Base-by-base conservation (phyloP, 108 stramenopile genomes). In the Pseudonitzschia delicatissima region DNA sequence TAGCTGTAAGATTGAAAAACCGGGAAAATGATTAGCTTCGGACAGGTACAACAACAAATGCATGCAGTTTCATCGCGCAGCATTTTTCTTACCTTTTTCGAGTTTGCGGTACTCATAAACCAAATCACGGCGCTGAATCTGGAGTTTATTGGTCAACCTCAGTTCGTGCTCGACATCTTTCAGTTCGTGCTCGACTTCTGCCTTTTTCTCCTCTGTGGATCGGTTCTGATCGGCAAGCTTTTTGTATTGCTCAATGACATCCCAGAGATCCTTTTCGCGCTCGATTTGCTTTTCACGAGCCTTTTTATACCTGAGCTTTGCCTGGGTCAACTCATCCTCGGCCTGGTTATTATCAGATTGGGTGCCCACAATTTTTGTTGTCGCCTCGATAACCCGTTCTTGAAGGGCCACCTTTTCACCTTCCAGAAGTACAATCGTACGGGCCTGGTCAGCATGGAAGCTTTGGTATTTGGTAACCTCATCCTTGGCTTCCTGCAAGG, bases 81-180 rank as follows among this genome's bases (percentile, higher is more conserved):
- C 3, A 33, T 58, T 34, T 33, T 34, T 2, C 60, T 61, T 61
- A 61, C 60, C 34, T 25, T 42, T 37, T 15, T 61, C 60, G 20
- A 61, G 3, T 26, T 61, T 61, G n/a, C 60, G 60, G 37, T 61
- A 40, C 18, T 61, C 60, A 35, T 61, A 61, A 5, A 61, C 60
- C 37, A 61, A 2, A 40, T 61, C 60, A n/a, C 60, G 36, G 2
- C 2, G 49, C 40, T 9, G 77, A 67, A 40, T 64, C 53, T 25
- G 40, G 64, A 15, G 50, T 63, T 35, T 39, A 71, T 49, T 40
- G 36, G 31, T 69, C 73, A 27, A 61, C 61, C 0, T 60, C 60
- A 37, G 47, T 64, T 47, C 39, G 27, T 32, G 58, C 62, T 26
- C 44, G 62, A n/a, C 68, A 21, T 57, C 33, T 7, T 2, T 32